Base-by-base conservation (phyloP, 2,329 filamentous ascomycete species). In the Venturia nashicola region DNA sequence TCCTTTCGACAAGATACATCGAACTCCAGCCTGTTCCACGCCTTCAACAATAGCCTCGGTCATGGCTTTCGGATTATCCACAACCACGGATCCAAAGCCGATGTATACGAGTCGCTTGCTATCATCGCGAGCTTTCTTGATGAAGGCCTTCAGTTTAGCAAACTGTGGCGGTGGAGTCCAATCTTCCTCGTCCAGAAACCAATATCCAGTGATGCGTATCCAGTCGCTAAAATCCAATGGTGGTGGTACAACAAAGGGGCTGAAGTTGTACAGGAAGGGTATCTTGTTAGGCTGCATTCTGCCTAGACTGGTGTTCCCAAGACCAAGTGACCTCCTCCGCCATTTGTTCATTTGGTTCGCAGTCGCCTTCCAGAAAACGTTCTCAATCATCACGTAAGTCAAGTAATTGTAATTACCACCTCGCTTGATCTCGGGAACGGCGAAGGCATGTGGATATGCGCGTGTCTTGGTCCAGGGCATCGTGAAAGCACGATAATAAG, bases 391-490 rank as follows among this genome's bases (percentile, higher is more conserved):
- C 66, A 96, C 86, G 69, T 99, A 99, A 0, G 91, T 94, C 71
- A 96, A 86, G 72, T 92, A 91, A 72, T 99, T 99, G 79, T 96
- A 97, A 0, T 87, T 87, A 32, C 94, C 94, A 63, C 94, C 94
- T 86, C 96, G 91, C 77, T 96, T 97, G 75, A 90, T 86, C 67
- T 95, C 90, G 1, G 91, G 89, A 66, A 95, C 92, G 34, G 93
- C 88, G 75, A 99, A 99, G 0, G 94, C 94, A 75, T 99, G 94
- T 2, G 94, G 94, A 70, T 99, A 99, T 0, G 93, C 91, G 62
- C 94, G 83, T 18, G 94, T 99, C 60, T 92, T 86, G 0, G 94
- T 96, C 94, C 94, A 99, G 0, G 94, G 94, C 94, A 99, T 99
- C 20, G 91, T 96, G 72, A 99, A 99, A 0, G 92, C 93, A 64